Base-by-base conservation (phyloP, 2,329 filamentous ascomycete genomes). In the Gliomastix tumulicola region DNA sequence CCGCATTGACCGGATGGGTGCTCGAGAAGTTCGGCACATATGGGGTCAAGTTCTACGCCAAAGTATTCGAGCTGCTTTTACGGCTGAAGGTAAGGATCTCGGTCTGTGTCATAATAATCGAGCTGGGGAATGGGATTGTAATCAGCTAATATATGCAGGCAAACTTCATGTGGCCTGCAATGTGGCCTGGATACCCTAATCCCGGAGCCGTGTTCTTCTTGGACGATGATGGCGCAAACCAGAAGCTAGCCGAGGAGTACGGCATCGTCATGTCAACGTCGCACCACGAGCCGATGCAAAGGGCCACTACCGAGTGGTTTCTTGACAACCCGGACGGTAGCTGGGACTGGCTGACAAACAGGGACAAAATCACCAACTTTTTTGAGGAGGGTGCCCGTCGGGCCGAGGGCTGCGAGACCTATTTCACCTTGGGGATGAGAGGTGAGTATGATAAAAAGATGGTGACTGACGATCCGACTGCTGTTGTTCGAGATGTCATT, bases 101-200 rank as follows among this genome's bases (percentile, higher is more conserved):
- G 7, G 25, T n/a, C n/a, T n/a, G n/a, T n/a, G n/a, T n/a, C n/a
- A n/a, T n/a, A n/a, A n/a, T n/a, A n/a, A n/a, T n/a, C n/a, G n/a
- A n/a, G n/a, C n/a, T n/a, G n/a, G n/a, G n/a, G n/a, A n/a, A n/a
- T n/a, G n/a, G 10, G 11, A 28, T 28, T 7, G 10, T 3, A 7
- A n/a, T 9, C 13, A n/a, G 4, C 25, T 28, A 9, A 28, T 28
- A 16, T n/a, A 16, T 28, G 11, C 25, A 28, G 25, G 25, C 76
- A 3, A 83, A 83, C 49, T 82, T 79, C 44, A 58, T 83, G 36
- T 83, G 79, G 79, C 79, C 78, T 1, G 76, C 79, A 1, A 77
- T 77, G 69, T 83, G 79, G 76, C 68, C 71, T 6, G 63, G 57
- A 11, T 64, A 62, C 25, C 65, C 65, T 3, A 59, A 59, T 4